A percentile compares a stretch with the other conserved stretches of the same genome.
These are phyloP conservation scores for Guillardia theta DNA, from an alignment of 78 protist species.

Conservation along the genomic window DNA sequence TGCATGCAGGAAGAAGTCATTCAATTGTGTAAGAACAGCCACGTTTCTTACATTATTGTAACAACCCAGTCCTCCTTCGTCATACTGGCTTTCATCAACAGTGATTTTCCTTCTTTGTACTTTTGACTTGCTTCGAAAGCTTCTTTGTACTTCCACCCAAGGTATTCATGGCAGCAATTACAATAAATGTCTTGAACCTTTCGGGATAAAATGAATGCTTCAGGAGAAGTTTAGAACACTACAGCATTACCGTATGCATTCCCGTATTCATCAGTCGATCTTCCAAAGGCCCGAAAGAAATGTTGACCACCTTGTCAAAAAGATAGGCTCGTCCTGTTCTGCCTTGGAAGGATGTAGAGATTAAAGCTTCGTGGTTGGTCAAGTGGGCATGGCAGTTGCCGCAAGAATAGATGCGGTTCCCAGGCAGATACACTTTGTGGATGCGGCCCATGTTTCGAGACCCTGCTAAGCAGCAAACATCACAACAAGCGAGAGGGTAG, in stretches of 20 bases:
- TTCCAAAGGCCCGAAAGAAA: constrained; percentile 47
- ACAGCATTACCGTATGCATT: constrained; percentile 51
- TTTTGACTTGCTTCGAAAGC: constrained; percentile 67
- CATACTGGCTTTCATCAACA: too few species aligned
- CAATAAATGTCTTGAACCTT: constrained; percentile 54
- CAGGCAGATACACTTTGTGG: background rate
- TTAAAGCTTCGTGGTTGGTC: constrained; percentile 38
- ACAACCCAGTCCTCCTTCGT: too few species aligned
- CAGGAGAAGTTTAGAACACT: too few species aligned
- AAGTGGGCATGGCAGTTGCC: constrained; percentile 53
- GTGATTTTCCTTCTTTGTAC: too few species aligned
- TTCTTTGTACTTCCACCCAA: constrained; percentile 68
- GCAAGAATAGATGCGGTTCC: constrained; percentile 49
- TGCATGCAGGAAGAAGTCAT: too few species aligned
- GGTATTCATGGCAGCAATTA: constrained; percentile 6
- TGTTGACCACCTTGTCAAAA: constrained; percentile 34
- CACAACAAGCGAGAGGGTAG: too few species aligned
- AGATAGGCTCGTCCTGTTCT: constrained; percentile 62
- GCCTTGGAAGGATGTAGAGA: constrained; percentile 56
- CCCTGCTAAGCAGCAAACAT: too few species aligned
- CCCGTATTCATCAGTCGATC: constrained; percentile 61
- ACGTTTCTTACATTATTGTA: too few species aligned
- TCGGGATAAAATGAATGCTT: too few species aligned
- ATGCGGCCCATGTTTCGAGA: background rate
- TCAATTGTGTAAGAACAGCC: too few species aligned